Base-by-base conservation (phyloP, 805 yeast genomes). In the Candida ovalis region DNA sequence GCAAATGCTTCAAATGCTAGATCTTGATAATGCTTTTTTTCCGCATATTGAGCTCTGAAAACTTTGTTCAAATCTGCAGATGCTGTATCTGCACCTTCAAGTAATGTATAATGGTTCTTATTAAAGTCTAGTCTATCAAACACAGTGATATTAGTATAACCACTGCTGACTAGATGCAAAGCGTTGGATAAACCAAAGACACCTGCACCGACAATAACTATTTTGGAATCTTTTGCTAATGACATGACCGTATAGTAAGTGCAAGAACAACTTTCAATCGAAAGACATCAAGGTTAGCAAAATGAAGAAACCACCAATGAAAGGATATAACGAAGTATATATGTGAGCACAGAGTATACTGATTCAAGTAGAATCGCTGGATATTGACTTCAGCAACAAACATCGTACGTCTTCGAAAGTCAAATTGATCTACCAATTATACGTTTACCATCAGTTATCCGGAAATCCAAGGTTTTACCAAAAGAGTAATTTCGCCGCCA, bases 161-260 rank as follows among this genome's bases (percentile, higher is more conserved):
- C 76, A 12, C 55, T 55, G 37, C 64, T 51, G 1, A 67, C 62
- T 21, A 77, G 63, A 39, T 75, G 69, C n/a, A 68, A 64, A 4
- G 80, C 79, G 3, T 73, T 67, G 22, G 81, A 74, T 17, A 78
- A 62, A 1, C 84, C 84, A 58, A 75, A 77, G 10, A 74, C 78
- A 35, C 84, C 83, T 5, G 78, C 73, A n/a, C 84, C 84, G 12
- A 76, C 70, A 30, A 78, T 66, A 32, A 72, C 62, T 33, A 76
- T 68, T 2, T 50, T 43, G 6, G 60, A 54, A 18, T 56, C 55
- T 22, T 56, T 59, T 4, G 28, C 25, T 23, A 42, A 28, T 17
- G 41, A 23, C 41, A 38, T 38, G 18, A 13, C 23, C n/a, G 12
- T 5, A 30, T 30, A 30, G 35, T 17, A 12, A 30, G n/a, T 15